phyloP scores from a whole-genome alignment of 768 basidiomycete species.

The Tylopilus plumbeoviolaceoides region DNA sequence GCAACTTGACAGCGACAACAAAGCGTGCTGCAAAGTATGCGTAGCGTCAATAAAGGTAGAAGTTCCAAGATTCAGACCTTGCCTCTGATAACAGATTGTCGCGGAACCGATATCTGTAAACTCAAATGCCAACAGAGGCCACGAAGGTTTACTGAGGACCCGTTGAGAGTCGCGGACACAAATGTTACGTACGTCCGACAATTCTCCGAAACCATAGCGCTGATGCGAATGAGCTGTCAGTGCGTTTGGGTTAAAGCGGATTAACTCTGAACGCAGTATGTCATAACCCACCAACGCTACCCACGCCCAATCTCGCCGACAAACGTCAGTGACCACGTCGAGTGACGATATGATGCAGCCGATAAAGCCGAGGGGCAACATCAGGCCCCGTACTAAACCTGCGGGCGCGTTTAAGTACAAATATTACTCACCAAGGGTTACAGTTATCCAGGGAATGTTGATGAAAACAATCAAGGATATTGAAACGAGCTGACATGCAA shows the following conservation, averaged over 20 bases:
- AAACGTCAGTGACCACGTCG: not conserved
- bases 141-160: not conserved
- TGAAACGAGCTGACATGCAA: too few relatives aligned
- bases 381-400: too few relatives aligned
- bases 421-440: too few relatives aligned
- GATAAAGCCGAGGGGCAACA: too few relatives aligned
- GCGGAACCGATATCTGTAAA: not conserved
- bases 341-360: too few relatives aligned
- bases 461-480: too few relatives aligned
- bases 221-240: not conserved
- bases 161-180: not conserved
- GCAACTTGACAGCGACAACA: not conserved
- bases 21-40: not conserved
- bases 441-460: too few relatives aligned
- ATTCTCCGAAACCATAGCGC: not conserved
- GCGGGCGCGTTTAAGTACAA: not conserved
- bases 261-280: not conserved
- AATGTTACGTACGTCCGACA: not conserved
- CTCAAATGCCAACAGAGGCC: not conserved
- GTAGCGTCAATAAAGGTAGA: not conserved
- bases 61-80: not conserved
- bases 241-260: not conserved
- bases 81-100: not conserved
- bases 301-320: not conserved
- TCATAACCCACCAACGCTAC: not conserved